These are phyloP conservation scores for Salix suchowensis DNA, from an alignment of 345 rosid species.

Conservation along the genomic window DNA sequence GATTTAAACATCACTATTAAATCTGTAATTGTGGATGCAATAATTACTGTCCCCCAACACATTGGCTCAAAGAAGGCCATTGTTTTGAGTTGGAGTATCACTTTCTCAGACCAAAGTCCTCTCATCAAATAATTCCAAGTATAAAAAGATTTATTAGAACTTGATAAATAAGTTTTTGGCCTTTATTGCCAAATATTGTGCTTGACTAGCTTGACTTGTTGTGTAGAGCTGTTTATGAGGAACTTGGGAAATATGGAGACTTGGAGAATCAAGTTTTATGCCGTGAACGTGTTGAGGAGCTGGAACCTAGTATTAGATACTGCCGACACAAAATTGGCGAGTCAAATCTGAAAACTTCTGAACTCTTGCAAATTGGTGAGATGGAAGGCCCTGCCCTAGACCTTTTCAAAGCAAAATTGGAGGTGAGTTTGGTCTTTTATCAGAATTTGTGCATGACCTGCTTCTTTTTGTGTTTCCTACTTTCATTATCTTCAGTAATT, in stretches of 20 bases:
- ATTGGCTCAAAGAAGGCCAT: not conserved
- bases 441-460: not conserved
- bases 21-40: not conserved
- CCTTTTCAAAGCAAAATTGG: constrained; percentile 90
- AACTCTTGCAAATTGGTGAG: constrained; percentile 86
- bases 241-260: constrained; percentile 97
- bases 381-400: constrained; percentile 98
- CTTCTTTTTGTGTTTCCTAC: not conserved
- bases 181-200: not conserved
- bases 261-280: constrained; percentile 92
- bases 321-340: constrained; percentile 93
- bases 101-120: not conserved
- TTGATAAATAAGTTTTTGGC: not conserved
- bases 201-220: constrained; percentile 5
- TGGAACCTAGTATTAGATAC: constrained; percentile 88
- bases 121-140: not conserved
- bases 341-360: constrained; percentile 85
- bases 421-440: constrained; percentile 42
- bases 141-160: not conserved
- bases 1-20: not conserved
- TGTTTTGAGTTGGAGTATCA: not conserved
- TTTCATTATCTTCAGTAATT: not conserved
- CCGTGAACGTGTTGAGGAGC: constrained; percentile 94
- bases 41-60: not conserved
- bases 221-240: constrained; percentile 90